Evolutionary conservation across 768 basidiomycete genomes (phyloP).

Genomic region (Phylloporus sp.): DNA sequence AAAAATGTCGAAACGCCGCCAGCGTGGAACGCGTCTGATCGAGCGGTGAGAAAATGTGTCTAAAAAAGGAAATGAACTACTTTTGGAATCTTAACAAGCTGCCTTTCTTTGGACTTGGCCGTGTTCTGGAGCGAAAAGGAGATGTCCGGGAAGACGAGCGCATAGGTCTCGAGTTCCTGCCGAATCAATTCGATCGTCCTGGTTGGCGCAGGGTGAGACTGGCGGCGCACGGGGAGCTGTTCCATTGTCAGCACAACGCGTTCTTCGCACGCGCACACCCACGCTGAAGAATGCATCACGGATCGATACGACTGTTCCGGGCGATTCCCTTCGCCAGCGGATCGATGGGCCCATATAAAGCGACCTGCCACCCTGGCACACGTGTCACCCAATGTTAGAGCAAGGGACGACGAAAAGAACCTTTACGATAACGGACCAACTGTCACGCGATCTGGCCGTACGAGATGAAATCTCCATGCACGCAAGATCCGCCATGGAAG

Average conservation of each 20-base stretch:
- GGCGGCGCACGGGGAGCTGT: constrained; percentile 78
- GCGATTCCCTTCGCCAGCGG: constrained; percentile 66
- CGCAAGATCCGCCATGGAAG: constrained; percentile 76
- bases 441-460: constrained; percentile 56
- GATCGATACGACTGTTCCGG: constrained; percentile 79
- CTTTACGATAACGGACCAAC: constrained; percentile 78
- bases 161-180: constrained; percentile 67
- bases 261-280: constrained; percentile 21
- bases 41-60: constrained; percentile 2
- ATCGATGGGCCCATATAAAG: constrained; percentile 72
- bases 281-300: constrained; percentile 92
- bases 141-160: constrained; percentile 69
- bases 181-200: constrained; percentile 66
- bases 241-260: constrained; percentile 3
- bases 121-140: constrained; percentile 64
- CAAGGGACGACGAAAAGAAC: constrained; percentile 33
- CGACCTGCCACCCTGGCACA: constrained; percentile 53
- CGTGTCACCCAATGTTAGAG: not conserved
- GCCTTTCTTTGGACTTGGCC: constrained; percentile 41
- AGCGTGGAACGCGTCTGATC: constrained; percentile 62
- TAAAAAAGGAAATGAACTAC: constrained; percentile 37
- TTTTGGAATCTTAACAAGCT: constrained; percentile 60
- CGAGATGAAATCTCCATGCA: constrained; percentile 81
- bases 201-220: constrained; percentile 57
- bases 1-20: constrained; percentile 66